These are phyloP conservation scores for Vicia villosa DNA, from an alignment of 306 rosid species.

Conservation along the genomic window DNA sequence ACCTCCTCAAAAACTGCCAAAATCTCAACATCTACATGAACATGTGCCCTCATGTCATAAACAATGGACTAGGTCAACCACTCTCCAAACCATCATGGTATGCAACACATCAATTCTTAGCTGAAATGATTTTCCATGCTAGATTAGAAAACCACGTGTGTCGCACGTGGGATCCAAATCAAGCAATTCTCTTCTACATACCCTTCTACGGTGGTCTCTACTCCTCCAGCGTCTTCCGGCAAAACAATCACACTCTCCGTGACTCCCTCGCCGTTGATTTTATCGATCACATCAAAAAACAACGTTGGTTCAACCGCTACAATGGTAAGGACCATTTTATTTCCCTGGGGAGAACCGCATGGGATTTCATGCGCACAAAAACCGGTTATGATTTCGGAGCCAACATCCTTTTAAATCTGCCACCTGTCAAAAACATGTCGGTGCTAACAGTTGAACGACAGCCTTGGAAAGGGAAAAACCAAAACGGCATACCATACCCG, in stretches of 20 bases:
- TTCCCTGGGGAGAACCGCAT: conserved; percentile 76
- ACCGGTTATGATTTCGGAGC: conserved; percentile 68
- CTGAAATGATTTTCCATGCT: conserved; percentile 84
- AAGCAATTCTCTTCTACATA: conserved; percentile 65
- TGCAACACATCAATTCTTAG: conserved; percentile 83
- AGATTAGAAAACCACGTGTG: conserved; percentile 77
- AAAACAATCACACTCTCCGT: conserved; percentile 52
- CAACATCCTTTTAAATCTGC: conserved; percentile 58
- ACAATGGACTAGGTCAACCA: conserved; percentile 73
- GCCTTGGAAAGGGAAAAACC: conserved; percentile 70
- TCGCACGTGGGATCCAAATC: conserved; percentile 62
- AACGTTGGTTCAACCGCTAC: conserved; percentile 42
- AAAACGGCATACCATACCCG: conserved; percentile 77
- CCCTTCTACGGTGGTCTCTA: conserved; percentile 91
- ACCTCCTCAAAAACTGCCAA: conserved; percentile 57
- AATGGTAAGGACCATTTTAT: conserved; percentile 70
- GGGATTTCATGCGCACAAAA: conserved; percentile 75
- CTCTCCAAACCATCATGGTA: conserved; percentile 54
- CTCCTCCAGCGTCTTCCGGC: conserved; percentile 68
- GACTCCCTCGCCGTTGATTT: conserved; percentile 58
- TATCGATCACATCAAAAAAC: conserved; percentile 33
- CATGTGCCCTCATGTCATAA: conserved; percentile 86
- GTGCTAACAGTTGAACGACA: conserved; percentile 81
- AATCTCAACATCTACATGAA: conserved; percentile 71
- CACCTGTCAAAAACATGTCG: conserved; percentile 80